phyloP scores from a whole-genome alignment of 345 rosid genomes.

The Acer negundo region DNA sequence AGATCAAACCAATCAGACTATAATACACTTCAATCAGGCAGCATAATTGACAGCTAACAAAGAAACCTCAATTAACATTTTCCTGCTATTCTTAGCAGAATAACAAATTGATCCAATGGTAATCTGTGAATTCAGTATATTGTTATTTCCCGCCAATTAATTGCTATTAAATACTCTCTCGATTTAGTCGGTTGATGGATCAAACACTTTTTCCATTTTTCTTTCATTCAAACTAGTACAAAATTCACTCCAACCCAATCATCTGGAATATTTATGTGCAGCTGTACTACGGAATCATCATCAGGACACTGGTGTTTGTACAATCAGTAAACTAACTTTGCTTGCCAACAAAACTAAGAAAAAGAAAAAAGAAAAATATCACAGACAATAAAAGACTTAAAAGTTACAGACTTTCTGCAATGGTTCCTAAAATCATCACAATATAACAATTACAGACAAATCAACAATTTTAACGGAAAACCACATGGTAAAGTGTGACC shows the following conservation, averaged over 20 bases:
- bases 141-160: background rate
- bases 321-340: background rate
- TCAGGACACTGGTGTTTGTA: background rate
- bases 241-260: background rate
- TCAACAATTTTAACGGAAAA: background rate
- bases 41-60: background rate
- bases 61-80: background rate
- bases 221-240: background rate
- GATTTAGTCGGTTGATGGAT: background rate
- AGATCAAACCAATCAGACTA: background rate
- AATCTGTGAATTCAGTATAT: background rate
- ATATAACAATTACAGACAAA: background rate
- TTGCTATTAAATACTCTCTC: background rate
- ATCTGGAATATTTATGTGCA: background rate
- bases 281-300: background rate
- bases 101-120: background rate
- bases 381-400: background rate
- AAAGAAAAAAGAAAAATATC: background rate
- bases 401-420: background rate
- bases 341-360: too few species aligned
- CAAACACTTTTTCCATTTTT: background rate
- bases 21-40: background rate
- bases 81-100: background rate
- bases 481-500: background rate
- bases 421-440: background rate